Conservation (phyloP, 2,329 filamentous ascomycete species). For the Phialocephala subalpina region DNA sequence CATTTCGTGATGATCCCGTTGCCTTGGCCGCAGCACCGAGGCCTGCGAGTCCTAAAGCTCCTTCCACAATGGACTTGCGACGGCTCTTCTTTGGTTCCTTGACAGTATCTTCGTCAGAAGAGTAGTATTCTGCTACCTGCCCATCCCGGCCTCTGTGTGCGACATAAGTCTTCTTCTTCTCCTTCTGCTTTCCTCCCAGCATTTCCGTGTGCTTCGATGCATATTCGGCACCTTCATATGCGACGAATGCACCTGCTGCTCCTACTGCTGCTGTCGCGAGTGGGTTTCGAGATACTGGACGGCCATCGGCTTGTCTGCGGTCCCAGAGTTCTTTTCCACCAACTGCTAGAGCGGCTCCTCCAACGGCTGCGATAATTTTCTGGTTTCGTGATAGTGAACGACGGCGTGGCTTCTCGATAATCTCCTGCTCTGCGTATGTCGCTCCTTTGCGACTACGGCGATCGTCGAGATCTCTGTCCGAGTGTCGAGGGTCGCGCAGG, state of each 20-base stretch:
- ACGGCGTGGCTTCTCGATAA: conserved; percentile 49
- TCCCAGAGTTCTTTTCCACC: conserved; percentile 73
- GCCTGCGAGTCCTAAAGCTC: conserved; percentile 67
- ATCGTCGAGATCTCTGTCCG: conserved; percentile 54
- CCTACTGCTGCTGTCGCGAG: conserved; percentile 67
- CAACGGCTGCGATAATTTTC: conserved; percentile 71
- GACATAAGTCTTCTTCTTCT: conserved; percentile 60
- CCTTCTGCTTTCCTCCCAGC: conserved; percentile 32
- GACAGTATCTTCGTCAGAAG: conserved; percentile 60
- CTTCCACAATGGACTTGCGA: conserved; percentile 70
- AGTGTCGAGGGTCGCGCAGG: conserved; percentile 57
- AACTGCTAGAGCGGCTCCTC: conserved; percentile 69
- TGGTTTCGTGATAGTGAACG: conserved; percentile 68
- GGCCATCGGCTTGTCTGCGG: conserved; percentile 59
- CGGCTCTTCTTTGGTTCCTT: conserved; percentile 60
- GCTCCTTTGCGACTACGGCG: conserved; percentile 57
- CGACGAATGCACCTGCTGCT: conserved; percentile 69
- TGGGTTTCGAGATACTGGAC: conserved; percentile 62
- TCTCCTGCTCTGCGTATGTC: conserved; percentile 65
- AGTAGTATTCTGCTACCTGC: conserved; percentile 61
- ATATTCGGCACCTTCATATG: conserved; percentile 69
- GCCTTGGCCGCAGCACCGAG: conserved; percentile 68
- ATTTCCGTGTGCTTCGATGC: conserved; percentile 70
- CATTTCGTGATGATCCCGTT: conserved; percentile 50
- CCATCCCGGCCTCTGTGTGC: conserved; percentile 63